Conservation (phyloP, 441 rosid species). For the Erodium trifolium region DNA sequence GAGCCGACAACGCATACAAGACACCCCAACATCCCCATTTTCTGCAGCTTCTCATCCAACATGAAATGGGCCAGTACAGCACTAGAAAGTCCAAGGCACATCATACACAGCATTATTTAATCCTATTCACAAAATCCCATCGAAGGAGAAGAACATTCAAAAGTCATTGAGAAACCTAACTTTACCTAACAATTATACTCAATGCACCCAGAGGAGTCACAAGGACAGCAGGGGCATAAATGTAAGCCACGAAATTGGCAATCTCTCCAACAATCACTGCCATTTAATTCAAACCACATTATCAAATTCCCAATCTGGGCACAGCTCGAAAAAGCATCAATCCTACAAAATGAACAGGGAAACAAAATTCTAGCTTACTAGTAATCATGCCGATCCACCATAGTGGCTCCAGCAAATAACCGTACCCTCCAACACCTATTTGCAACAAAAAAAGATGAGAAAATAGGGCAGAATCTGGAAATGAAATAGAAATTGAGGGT, state of each 20-base stretch:
- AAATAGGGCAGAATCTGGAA: background rate
- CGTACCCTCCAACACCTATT: constrained; percentile 61
- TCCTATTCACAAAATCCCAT: background rate
- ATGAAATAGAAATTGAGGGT: background rate
- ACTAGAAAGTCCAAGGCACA: constrained; percentile 24
- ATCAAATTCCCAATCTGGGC: background rate
- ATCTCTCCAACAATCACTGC: constrained; percentile 66
- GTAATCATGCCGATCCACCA: constrained; percentile 81
- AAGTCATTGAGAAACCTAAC: background rate
- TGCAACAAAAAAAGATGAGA: background rate
- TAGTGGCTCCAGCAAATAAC: constrained; percentile 56
- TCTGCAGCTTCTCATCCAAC: constrained; percentile 53
- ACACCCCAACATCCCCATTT: constrained; percentile 64
- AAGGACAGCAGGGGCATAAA: constrained; percentile 62
- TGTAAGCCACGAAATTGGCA: constrained; percentile 57
- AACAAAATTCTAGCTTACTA: constrained; percentile 31
- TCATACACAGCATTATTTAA: constrained; percentile 17
- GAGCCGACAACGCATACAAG: constrained; percentile 62
- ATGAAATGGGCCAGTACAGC: constrained; percentile 60
- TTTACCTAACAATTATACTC: constrained; percentile 64
- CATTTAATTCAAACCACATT: background rate
- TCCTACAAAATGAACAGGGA: background rate
- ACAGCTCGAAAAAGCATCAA: background rate
- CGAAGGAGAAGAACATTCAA: background rate
- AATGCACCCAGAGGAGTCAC: constrained; percentile 72